Evolutionary conservation across 306 rosid genomes (phyloP), one percentile per base, ranked within the genome.

Genomic region (Inga laurina): DNA sequence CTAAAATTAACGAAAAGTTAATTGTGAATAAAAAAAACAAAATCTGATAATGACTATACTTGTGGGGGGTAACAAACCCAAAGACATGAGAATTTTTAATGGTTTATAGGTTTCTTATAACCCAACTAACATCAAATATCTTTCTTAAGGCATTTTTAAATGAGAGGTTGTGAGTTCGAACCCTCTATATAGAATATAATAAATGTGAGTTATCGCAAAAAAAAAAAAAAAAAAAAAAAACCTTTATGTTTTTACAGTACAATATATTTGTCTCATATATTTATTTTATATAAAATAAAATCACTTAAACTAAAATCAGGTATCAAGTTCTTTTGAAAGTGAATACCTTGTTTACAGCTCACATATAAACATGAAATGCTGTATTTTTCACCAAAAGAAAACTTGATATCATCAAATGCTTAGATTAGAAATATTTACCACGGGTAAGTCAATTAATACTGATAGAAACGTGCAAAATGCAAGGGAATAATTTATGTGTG

Each of bases 381-480:
- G 14, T 64, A 14, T 0, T 64, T 64, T 64, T 6, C 18, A 30
- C 7, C 14, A 5, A 30, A 64, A 9, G 12, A 57, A 64, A 30
- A 13, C 19, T 13, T 30, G 10, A 64, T 15, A 30, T 13, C 41
- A 64, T 3, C 37, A 35, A 39, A 39, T 39, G 43, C 43, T n/a
- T 3, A 10, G 3, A 45, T 45, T 45, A n/a, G 8, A 56, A 8
- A 57, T n/a, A 32, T 57, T 57, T 61, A 61, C 67, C 24, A 7
- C 4, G 27, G 16, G 30, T 4, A 24, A 61, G 30, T 81, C 2
- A 54, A 71, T 54, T n/a, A 56, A 56, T 52, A 5, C 49, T 27
- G 46, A n/a, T 24, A 70, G 39, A 67, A 52, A 65, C 24, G 66
- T 72, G 77, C 54, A 83, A 41, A 77, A 59, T 24, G 4, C 16